phyloP scores from a whole-genome alignment of 768 basidiomycete genomes.

The Xerocomus brunneocitrinus region DNA sequence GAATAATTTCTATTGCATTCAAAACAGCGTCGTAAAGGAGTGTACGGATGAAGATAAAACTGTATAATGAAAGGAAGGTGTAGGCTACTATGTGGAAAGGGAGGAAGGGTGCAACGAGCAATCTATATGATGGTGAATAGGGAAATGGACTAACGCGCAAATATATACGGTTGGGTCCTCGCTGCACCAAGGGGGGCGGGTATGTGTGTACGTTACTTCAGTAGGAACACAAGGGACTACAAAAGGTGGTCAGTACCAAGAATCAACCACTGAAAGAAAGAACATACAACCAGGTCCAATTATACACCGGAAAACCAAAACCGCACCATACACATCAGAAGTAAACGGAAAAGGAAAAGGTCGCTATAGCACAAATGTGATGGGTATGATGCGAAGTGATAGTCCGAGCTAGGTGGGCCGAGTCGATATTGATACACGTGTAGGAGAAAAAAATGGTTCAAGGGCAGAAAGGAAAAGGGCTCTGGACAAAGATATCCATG shows the following conservation, averaged over 20 bases:
- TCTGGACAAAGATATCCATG: neutral
- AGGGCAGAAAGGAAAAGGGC: neutral
- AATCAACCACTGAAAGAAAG: neutral
- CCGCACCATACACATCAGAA: slow-evolving; percentile 32
- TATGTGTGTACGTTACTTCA: slow-evolving; percentile 26
- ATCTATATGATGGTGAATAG: slow-evolving; percentile 15
- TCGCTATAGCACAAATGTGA: slow-evolving; percentile 24
- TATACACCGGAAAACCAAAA: slow-evolving; percentile 29
- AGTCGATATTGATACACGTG: slow-evolving; percentile 33
- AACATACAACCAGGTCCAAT: slow-evolving; percentile 26
- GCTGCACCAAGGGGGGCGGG: slow-evolving; percentile 21
- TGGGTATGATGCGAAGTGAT: slow-evolving; percentile 32
- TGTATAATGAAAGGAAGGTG: slow-evolving; percentile 24
- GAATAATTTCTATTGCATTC: slow-evolving; percentile 25
- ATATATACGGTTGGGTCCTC: slow-evolving; percentile 17
- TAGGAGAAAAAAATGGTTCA: neutral
- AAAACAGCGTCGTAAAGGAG: slow-evolving; percentile 21
- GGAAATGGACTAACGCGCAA: slow-evolving; percentile 17
- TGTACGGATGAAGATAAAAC: slow-evolving; percentile 22
- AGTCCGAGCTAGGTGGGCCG: slow-evolving; percentile 26
- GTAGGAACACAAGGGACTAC: slow-evolving; percentile 26
- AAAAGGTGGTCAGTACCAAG: slow-evolving; percentile 7
- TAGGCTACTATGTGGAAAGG: slow-evolving; percentile 17
- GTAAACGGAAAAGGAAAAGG: neutral
- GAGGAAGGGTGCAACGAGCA: slow-evolving; percentile 15